Evolutionary conservation across 192 early-diverging fungal genomes (phyloP), one percentile per base, ranked within the genome.

Genomic region (Rhizophagus sp.): DNA sequence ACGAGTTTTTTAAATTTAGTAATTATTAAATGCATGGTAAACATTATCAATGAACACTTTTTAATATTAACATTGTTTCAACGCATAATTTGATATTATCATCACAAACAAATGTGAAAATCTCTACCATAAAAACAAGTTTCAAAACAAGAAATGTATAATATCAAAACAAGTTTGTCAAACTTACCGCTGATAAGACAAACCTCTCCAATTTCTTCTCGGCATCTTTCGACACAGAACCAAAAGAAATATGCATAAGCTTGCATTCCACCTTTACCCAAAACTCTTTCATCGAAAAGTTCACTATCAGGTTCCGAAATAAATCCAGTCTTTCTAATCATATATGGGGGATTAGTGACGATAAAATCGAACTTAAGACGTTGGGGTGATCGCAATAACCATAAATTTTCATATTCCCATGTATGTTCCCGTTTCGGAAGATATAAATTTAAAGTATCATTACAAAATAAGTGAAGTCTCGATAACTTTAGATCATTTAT

Each of bases 301-400:
- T 81, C 75, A 19, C 82, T 78, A 41, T 90, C 89, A 2, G 89
- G 88, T 8, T 83, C 82, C 4, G 86, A 82, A 24, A 88, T 85
- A 30, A 87, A 88, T 3, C 89, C 89, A 0, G 88, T 90, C 62
- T 88, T 88, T 64, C 89, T 80, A 24, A 88, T 90, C 86, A 90
- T 88, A 69, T 90, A 90, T 7, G 89, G 89, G 17, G 89, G 89
- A 72, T 90, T 90, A 41, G 89, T 90, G 19, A 89, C 89, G 61
- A 90, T 86, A 70, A 84, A 90, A 62, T 88, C 83, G 65, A 90
- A 88, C 57, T 82, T 85, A 19, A 89, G 80, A n/a, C 50, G 27
- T 10, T 64, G 62, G 0, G 88, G 82, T 49, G 88, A 81, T 6
- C 89, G 80, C 10, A 90, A 72, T 69, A 62, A 57, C 15, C 64